These are phyloP conservation scores for Patellaria atrata DNA, from an alignment of 495 filamentous ascomycete species.

Conservation along the genomic window DNA sequence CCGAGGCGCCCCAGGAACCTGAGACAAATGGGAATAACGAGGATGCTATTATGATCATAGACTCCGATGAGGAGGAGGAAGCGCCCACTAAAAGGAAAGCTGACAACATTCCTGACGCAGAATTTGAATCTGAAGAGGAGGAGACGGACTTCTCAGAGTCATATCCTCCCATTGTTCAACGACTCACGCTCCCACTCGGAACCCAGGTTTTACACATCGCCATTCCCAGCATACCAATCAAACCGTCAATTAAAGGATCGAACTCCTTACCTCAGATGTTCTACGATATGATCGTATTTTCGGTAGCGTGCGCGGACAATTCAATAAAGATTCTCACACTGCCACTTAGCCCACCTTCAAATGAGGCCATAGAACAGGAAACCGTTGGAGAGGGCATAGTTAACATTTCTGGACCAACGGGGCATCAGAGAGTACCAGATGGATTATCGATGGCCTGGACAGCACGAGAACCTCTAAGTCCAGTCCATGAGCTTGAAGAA, in stretches of 20 bases:
- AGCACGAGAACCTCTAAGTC: slow-evolving; percentile 27
- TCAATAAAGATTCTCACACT: slow-evolving; percentile 55
- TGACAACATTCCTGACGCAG: slow-evolving; percentile 10
- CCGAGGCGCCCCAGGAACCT: slow-evolving; percentile 23
- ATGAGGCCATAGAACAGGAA: slow-evolving; percentile 27
- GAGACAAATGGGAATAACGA: slow-evolving; percentile 28
- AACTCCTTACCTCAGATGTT: slow-evolving; percentile 47
- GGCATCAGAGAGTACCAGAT: slow-evolving; percentile 31
- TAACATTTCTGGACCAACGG: slow-evolving; percentile 11
- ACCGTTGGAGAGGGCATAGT: slow-evolving; percentile 10
- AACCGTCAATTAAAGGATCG: slow-evolving; percentile 4
- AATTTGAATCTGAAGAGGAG: slow-evolving; percentile 44
- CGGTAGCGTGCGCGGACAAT: slow-evolving; percentile 54
- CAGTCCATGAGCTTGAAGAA: slow-evolving; percentile 17
- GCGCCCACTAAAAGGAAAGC: slow-evolving; percentile 35
- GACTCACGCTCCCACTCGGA: slow-evolving; percentile 24
- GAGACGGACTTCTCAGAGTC: slow-evolving; percentile 41
- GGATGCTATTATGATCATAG: slow-evolving; percentile 60
- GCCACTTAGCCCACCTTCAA: slow-evolving; percentile 59
- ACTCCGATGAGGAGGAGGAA: slow-evolving; percentile 62
- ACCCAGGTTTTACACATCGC: slow-evolving; percentile 27
- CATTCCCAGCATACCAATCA: slow-evolving; percentile 20
- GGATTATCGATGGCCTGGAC: slow-evolving; percentile 56
- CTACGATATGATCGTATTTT: slow-evolving; percentile 50
- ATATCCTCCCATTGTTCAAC: slow-evolving; percentile 29